A percentile compares a stretch with the other conserved stretches of the same genome.
Conservation (phyloP, 768 basidiomycete species). For the Tricholoma saponaceum region DNA sequence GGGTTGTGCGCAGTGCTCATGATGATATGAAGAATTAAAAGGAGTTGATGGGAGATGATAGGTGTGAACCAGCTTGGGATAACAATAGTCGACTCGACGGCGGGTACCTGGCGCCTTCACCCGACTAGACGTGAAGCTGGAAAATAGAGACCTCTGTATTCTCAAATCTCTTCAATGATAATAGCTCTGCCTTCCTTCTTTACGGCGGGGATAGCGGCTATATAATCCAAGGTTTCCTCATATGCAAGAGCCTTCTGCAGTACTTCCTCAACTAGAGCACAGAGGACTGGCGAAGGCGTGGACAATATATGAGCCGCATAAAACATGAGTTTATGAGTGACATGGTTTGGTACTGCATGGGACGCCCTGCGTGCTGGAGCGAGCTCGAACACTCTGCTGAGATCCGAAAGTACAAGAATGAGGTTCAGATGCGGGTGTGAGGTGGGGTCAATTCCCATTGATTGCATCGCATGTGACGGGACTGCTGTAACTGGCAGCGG, state of each 20-base stretch:
- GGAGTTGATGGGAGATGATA: too few relatives aligned
- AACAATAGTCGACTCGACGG: too few relatives aligned
- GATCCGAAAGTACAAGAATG: slow-evolving; percentile 54
- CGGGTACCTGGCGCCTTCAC: too few relatives aligned
- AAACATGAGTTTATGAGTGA: slow-evolving; percentile 61
- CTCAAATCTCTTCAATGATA: slow-evolving; percentile 12
- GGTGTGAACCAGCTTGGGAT: too few relatives aligned
- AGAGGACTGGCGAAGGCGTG: slow-evolving; percentile 39
- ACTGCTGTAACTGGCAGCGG: slow-evolving; percentile 36
- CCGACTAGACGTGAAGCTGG: too few relatives aligned
- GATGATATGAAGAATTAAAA: too few relatives aligned
- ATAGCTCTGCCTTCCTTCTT: not conserved
- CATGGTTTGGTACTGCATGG: slow-evolving; percentile 27
- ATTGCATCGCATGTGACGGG: slow-evolving; percentile 7
- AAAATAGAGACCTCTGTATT: too few relatives aligned
- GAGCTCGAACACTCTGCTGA: slow-evolving; percentile 38
- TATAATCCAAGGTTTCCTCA: not conserved
- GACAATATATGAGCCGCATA: slow-evolving; percentile 62
- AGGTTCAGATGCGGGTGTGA: slow-evolving; percentile 36
- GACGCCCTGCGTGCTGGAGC: not conserved
- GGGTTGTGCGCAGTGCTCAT: too few relatives aligned
- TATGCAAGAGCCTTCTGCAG: slow-evolving; percentile 12
- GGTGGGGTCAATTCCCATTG: slow-evolving; percentile 19
- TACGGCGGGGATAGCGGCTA: not conserved
- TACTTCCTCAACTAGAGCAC: slow-evolving; percentile 39